A percentile compares a stretch with the other conserved stretches of the same genome.
Conservation (phyloP, 2,329 filamentous ascomycete genomes). For the Fusarium sp. region DNA sequence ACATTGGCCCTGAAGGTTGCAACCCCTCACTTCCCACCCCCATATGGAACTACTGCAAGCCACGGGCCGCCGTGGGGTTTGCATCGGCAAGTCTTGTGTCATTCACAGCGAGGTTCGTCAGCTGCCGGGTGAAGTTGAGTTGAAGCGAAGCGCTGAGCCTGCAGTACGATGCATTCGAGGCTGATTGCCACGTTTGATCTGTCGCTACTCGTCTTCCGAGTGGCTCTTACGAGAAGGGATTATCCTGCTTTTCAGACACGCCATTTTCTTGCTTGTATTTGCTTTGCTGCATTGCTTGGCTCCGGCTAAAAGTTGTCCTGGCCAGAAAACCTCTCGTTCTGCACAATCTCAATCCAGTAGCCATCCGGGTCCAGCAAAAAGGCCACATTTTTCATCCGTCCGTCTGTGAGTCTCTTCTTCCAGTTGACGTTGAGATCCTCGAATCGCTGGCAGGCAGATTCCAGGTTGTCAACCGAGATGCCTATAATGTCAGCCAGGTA, state of each 20-base stretch:
- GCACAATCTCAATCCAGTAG: conserved; percentile 85
- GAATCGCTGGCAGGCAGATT: conserved; percentile 87
- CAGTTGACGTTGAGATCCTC: conserved; percentile 85
- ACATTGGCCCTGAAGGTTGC: conserved; percentile 20
- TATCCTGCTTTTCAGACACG: neutral
- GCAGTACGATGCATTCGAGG: neutral
- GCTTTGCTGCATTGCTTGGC: neutral
- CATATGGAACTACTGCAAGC: conserved; percentile 45
- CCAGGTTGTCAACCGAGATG: conserved; percentile 87
- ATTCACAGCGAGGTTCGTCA: neutral
- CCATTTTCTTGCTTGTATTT: neutral
- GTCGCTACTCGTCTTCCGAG: neutral
- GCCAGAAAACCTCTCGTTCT: conserved; percentile 77
- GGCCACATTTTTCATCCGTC: conserved; percentile 92
- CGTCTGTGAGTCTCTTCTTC: conserved; percentile 96
- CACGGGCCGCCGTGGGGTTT: conserved; percentile 35
- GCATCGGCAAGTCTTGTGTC: conserved; percentile 1
- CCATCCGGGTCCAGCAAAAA: conserved; percentile 90
- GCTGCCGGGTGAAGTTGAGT: conserved; percentile 1
- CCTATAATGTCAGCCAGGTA: conserved; percentile 58
- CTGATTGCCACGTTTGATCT: neutral
- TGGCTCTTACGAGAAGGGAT: conserved; percentile 2
- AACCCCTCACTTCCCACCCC: conserved; percentile 43
- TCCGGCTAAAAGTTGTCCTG: conserved; percentile 63
- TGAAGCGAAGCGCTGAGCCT: neutral